A percentile compares a stretch with the other conserved stretches of the same genome.
These are phyloP conservation scores for Ilyonectria sp. DNA, from an alignment of 2,329 filamentous ascomycete species.

Conservation along the genomic window DNA sequence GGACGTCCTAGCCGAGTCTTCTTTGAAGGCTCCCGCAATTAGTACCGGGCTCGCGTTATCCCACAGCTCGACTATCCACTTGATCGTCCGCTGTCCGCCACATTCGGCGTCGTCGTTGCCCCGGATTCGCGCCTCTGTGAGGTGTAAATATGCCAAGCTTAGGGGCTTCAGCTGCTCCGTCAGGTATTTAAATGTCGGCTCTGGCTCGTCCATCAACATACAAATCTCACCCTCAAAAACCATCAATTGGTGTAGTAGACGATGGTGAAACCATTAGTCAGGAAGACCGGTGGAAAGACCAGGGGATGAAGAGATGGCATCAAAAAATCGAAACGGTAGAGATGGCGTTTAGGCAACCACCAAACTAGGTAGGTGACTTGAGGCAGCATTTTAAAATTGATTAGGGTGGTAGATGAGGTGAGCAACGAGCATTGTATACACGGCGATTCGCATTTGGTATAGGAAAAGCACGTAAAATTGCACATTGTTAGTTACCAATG, in stretches of 20 bases:
- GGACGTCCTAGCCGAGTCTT: constrained; percentile 43
- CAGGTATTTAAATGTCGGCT: constrained; percentile 74
- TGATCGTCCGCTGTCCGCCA: constrained; percentile 50
- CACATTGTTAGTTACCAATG: no score
- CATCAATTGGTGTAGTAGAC: neutral
- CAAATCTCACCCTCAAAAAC: neutral
- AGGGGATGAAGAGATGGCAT: neutral
- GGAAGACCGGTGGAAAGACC: neutral
- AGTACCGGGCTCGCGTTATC: constrained; percentile 45
- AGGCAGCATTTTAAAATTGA: no score
- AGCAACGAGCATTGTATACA: no score
- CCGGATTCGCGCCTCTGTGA: constrained; percentile 70
- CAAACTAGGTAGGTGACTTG: no score
- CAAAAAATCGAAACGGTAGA: no score
- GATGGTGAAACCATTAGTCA: neutral
- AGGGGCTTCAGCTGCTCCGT: constrained; percentile 66
- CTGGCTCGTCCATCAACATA: constrained; percentile 68
- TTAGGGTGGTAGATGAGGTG: no score
- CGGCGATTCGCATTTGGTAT: no score
- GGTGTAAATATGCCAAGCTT: constrained; percentile 72
- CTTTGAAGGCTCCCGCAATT: constrained; percentile 53
- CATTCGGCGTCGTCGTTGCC: constrained; percentile 59
- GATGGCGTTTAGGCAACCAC: no score
- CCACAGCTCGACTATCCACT: constrained; percentile 47
- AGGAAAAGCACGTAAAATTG: no score